Evolutionary conservation across 352 stramenopile species (phyloP).

Genomic region (Globisporangium apiculatum): DNA sequence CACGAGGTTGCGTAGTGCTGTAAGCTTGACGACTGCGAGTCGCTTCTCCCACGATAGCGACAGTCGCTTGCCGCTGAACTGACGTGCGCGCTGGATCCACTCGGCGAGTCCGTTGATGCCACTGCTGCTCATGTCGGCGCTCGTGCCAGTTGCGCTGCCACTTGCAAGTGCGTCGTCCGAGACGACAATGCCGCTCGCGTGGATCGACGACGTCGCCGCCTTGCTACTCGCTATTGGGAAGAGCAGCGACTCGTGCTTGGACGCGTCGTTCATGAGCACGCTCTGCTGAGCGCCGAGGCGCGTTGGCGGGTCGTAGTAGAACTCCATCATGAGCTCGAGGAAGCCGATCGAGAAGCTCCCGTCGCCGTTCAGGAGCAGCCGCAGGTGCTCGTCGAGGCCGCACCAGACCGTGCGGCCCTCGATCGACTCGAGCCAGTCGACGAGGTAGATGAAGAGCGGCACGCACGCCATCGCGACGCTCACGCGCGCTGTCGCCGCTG

Average conservation of each 20-base stretch:
- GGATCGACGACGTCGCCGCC: constrained; percentile 12
- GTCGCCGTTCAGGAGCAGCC: constrained; percentile 64
- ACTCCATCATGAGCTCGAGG: constrained; percentile 81
- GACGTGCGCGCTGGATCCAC: constrained; percentile 65
- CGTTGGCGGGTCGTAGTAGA: constrained; percentile 66
- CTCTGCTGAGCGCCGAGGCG: constrained; percentile 65
- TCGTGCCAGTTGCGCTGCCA: constrained; percentile 17
- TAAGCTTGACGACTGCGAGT: constrained; percentile 52
- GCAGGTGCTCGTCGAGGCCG: constrained; percentile 72
- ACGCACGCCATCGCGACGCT: constrained; percentile 46
- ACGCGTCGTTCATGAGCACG: constrained; percentile 81
- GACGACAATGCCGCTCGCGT: constrained; percentile 47
- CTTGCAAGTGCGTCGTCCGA: constrained; percentile 32
- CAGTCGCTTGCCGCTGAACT: constrained; percentile 56
- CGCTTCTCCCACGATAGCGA: constrained; percentile 74
- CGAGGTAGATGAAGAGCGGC: constrained; percentile 60
- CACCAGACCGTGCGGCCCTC: constrained; percentile 81
- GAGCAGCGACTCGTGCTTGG: constrained; percentile 62
- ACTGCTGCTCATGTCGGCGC: constrained; percentile 10
- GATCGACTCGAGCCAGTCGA: constrained; percentile 78
- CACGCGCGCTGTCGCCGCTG: constrained; percentile 2
- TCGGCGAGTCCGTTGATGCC: constrained; percentile 31
- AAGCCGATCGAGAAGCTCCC: constrained; percentile 61
- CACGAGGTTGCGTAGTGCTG: constrained; percentile 53
- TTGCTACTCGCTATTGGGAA: constrained; percentile 50